Percentiles rank a stretch among this genome's conserved stretches.
Evolutionary conservation across 2,329 filamentous ascomycete species (phyloP).

Genomic region (Aureobasidium musti): DNA sequence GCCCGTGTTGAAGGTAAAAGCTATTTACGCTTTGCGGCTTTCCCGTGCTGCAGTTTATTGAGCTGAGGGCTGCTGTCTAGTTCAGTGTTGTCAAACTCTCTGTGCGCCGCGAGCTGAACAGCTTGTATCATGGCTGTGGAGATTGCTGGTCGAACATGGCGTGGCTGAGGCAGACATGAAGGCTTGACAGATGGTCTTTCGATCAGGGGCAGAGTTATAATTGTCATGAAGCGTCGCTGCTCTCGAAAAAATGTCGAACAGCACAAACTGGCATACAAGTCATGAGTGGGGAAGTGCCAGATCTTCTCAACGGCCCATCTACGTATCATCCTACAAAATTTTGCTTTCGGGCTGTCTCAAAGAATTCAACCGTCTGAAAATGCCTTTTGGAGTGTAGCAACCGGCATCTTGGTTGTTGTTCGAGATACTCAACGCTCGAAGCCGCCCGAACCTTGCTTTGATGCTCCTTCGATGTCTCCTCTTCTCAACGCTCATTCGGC

Average conservation of each 20-base stretch:
- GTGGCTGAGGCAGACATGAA: constrained; percentile 5
- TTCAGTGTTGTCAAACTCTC: background rate
- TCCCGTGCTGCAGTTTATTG: constrained; percentile 1
- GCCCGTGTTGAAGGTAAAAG: background rate
- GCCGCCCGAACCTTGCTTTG: constrained; percentile 9
- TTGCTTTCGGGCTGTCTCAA: constrained; percentile 23
- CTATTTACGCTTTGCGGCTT: constrained; percentile 13
- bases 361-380: constrained; percentile 9
- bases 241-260: background rate
- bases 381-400: background rate
- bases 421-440: constrained; percentile 14
- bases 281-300: background rate
- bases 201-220: constrained; percentile 11
- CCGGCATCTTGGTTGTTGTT: constrained; percentile 6
- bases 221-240: constrained; percentile 4
- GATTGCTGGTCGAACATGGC: constrained; percentile 1
- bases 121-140: constrained; percentile 18
- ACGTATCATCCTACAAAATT: background rate
- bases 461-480: background rate
- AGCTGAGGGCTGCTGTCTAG: background rate
- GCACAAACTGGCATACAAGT: background rate
- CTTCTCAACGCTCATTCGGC: constrained; percentile 31
- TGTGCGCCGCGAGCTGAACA: background rate
- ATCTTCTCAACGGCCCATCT: constrained; percentile 14
- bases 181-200: background rate